A percentile compares a stretch with the other conserved stretches of the same genome.
phyloP scores from a whole-genome alignment of 371 early-diverging fungal species.

The Syncephalastrum contaminatum region DNA sequence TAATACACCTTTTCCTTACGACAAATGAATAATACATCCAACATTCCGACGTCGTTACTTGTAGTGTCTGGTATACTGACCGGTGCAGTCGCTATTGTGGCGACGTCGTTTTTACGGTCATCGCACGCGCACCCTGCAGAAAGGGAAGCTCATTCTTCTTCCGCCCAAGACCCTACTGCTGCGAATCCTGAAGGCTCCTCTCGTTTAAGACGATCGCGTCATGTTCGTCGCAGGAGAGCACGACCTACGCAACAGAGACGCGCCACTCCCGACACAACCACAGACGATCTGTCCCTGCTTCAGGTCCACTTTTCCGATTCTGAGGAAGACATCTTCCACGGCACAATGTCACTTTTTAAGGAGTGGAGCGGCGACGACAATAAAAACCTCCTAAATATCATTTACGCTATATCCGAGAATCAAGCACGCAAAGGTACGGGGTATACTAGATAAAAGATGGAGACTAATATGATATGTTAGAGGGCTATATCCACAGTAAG shows the following conservation, averaged over 20 bases:
- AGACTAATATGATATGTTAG: slow-evolving; percentile 28
- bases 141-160: not conserved
- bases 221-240: slow-evolving; percentile 32
- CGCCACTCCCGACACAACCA: slow-evolving; percentile 2
- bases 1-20: too few species aligned
- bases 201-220: slow-evolving; percentile 31
- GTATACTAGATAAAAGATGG: not conserved
- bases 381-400: slow-evolving; percentile 68
- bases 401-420: slow-evolving; percentile 86
- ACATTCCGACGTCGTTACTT: slow-evolving; percentile 3
- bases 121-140: not conserved
- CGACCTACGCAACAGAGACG: slow-evolving; percentile 9
- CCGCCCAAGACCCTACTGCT: not conserved
- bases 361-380: slow-evolving; percentile 57
- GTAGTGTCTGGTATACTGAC: slow-evolving; percentile 15
- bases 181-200: slow-evolving; percentile 10
- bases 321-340: slow-evolving; percentile 28
- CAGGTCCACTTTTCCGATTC: slow-evolving; percentile 17
- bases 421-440: slow-evolving; percentile 79
- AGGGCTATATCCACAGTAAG: slow-evolving; percentile 80
- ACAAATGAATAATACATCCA: too few species aligned
- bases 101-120: slow-evolving; percentile 6
- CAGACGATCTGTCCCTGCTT: slow-evolving; percentile 9
- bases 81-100: slow-evolving; percentile 13
- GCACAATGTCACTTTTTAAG: slow-evolving; percentile 22